Evolutionary conservation across 805 yeast genomes (phyloP), one percentile per base, ranked within the genome.

Genomic region (Starmera amethionina): DNA sequence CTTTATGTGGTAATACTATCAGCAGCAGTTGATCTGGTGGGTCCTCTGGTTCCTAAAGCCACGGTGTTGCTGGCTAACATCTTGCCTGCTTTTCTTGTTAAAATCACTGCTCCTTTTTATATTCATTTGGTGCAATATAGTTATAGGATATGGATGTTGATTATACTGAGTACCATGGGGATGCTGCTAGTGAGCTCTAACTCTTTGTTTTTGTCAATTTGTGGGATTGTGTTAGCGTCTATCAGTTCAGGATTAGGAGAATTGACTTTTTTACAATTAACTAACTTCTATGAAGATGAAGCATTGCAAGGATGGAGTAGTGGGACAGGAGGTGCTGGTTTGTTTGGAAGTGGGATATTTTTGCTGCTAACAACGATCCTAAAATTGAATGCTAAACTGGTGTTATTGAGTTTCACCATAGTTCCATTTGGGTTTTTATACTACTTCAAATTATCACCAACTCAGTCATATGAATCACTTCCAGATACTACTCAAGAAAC

Each of bases 241-340:
- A 48, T 76, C 3, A 79, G 95, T 14, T 81, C 95, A 0, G 97
- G 97, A 0, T 62, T 89, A 19, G 98, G 98, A 0, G 98, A 90
- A 56, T 65, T 84, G 6, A 85, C 96, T 0, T 90, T 90, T 48
- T 62, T 90, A 34, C 95, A 85, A 56, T 63, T 90, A 58, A 86
- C 96, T 1, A 96, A 89, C 55, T 81, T 67, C 50, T 87, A 77
- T 57, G 70, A 67, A 15, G 67, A 68, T 14, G 48, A 56, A n/a
- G 67, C 94, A 4, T 64, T 90, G 36, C 77, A 80, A 38, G 97
- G 95, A 1, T 90, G 94, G 77, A 83, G 95, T 16, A 75, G 88
- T 8, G 98, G 98, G 1, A 90, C 97, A 0, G 97, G 98, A 4
- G 95, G 87, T 15, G 97, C 98, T 1, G 98, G 98, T 0, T 58